These are phyloP conservation scores for Oryza nivara DNA, from an alignment of 176 grass and related monocot species.

Conservation along the genomic window DNA sequence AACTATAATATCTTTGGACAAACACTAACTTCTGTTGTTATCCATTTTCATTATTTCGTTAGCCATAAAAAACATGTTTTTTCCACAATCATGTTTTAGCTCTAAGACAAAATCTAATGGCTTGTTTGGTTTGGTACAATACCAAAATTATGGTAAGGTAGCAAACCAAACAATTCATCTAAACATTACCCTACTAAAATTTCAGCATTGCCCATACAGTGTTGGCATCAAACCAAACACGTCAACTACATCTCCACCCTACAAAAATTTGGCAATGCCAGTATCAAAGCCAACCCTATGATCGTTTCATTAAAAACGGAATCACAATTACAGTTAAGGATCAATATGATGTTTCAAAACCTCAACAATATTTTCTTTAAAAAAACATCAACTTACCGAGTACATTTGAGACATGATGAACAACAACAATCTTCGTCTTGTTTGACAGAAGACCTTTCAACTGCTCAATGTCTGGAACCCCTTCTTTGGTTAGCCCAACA, in stretches of 20 bases:
- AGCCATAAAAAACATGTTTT: neutral
- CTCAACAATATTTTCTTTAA: neutral
- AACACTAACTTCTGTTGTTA: neutral
- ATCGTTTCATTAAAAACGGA: neutral
- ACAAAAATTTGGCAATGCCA: neutral
- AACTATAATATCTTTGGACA: neutral
- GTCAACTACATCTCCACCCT: neutral
- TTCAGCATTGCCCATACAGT: neutral
- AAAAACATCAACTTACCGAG: slow-evolving; percentile 62
- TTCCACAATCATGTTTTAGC: neutral
- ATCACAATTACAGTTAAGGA: neutral
- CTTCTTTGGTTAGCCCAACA: slow-evolving; percentile 90
- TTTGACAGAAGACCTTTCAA: slow-evolving; percentile 79
- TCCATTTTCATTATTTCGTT: neutral
- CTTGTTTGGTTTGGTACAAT: neutral
- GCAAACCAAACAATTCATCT: neutral
- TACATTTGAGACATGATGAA: slow-evolving; percentile 87
- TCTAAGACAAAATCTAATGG: neutral
- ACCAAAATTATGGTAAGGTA: neutral
- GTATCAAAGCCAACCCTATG: neutral
- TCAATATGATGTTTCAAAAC: neutral
- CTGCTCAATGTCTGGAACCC: slow-evolving; percentile 79
- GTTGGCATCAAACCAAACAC: neutral
- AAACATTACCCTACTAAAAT: neutral
- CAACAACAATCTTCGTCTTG: slow-evolving; percentile 87